Evolutionary conservation across 139 green algal genomes (phyloP).

Genomic region (Closterium sp.): DNA sequence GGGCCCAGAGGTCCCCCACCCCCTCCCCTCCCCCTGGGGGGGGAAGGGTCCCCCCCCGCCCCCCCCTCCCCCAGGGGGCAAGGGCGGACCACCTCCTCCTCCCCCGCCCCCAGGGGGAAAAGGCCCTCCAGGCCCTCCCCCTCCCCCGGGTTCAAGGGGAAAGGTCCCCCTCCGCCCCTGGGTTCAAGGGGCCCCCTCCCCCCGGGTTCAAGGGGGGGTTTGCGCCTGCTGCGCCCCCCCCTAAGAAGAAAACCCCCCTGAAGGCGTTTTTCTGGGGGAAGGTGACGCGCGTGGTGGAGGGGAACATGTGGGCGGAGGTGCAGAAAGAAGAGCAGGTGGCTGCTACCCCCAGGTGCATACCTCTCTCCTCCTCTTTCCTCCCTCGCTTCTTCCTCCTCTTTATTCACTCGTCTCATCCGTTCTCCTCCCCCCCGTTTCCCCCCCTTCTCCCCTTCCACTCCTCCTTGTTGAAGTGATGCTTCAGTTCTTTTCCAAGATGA

Average conservation of each 20-base stretch:
- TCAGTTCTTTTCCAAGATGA: neutral
- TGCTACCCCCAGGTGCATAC: neutral
- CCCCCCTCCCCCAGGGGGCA: slow-evolving; percentile 13
- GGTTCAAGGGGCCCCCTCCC: slow-evolving; percentile 37
- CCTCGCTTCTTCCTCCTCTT: too few species aligned
- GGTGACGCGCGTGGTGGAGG: slow-evolving; percentile 22
- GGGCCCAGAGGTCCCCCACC: slow-evolving; percentile 32
- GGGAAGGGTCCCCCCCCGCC: neutral
- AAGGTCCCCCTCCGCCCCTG: too few species aligned
- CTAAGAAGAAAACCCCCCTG: slow-evolving; percentile 32
- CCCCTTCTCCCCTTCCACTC: neutral
- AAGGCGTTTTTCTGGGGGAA: slow-evolving; percentile 49
- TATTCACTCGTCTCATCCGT: neutral
- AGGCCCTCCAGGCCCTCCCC: neutral
- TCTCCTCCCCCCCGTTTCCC: too few species aligned
- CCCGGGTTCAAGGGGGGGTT: neutral
- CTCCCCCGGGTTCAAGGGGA: neutral
- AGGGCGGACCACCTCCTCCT: slow-evolving; percentile 29
- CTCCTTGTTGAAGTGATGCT: neutral
- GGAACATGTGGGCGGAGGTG: slow-evolving; percentile 31
- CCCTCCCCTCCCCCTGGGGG: slow-evolving; percentile 8
- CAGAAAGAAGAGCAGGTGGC: slow-evolving; percentile 28
- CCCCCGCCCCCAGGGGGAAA: slow-evolving; percentile 4
- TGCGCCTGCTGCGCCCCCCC: neutral
- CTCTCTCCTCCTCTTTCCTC: too few species aligned